Evolutionary conservation across 129 eudicot species (phyloP).

Genomic region (Chrysanthemum lavandulifolium): DNA sequence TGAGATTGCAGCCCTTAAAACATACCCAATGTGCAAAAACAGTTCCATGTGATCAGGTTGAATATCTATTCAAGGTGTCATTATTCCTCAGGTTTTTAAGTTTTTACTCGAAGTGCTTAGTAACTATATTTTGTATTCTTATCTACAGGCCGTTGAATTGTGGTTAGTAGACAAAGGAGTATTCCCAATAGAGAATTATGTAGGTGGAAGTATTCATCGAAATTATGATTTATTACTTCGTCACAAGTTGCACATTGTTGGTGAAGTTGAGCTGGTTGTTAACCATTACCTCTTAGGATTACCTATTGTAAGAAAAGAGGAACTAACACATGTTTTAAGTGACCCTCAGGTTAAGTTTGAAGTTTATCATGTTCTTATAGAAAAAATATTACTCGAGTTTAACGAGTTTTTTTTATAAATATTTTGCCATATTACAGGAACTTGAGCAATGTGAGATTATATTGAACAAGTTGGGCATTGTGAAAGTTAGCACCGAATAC

Average conservation of each 20-base stretch:
- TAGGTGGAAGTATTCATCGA: not conserved
- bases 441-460: slow-evolving; percentile 4
- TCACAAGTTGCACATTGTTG: slow-evolving; percentile 8
- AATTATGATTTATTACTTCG: slow-evolving; percentile 6
- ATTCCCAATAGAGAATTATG: not conserved
- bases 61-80: not conserved
- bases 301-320: not conserved
- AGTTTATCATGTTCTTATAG: not conserved
- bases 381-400: no score
- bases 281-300: slow-evolving; percentile 4
- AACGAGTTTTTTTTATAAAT: no score
- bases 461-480: not conserved
- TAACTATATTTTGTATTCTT: not conserved
- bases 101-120: not conserved
- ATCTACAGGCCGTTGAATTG: slow-evolving; percentile 4
- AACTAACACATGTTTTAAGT: not conserved
- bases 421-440: not conserved
- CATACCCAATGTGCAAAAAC: not conserved
- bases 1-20: not conserved
- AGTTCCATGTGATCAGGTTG: not conserved
- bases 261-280: not conserved
- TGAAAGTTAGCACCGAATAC: not conserved
- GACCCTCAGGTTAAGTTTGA: not conserved
- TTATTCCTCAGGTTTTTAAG: not conserved
- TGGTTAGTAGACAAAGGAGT: slow-evolving; percentile 14